Evolutionary conservation across 148 eudicot species (phyloP).

Genomic region (Persicaria maculosa): DNA sequence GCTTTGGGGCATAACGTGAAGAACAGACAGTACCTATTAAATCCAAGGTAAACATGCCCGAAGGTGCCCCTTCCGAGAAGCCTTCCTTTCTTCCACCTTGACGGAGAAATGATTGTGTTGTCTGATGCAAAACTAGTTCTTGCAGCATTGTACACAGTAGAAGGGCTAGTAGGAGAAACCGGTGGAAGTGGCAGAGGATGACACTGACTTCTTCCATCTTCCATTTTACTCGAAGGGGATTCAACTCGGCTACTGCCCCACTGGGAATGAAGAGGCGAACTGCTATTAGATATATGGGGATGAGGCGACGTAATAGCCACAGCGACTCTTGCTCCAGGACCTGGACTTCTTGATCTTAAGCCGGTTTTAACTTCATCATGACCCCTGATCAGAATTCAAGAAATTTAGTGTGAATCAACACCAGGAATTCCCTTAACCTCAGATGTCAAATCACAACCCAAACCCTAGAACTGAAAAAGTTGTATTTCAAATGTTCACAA

Average conservation of each 20-base stretch:
- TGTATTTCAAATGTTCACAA: background rate
- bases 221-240: slow-evolving; percentile 50
- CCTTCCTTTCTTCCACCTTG: slow-evolving; percentile 91
- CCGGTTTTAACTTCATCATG: slow-evolving; percentile 33
- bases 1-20: background rate
- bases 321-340: slow-evolving; percentile 44
- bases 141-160: slow-evolving; percentile 39
- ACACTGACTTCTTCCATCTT: slow-evolving; percentile 60
- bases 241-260: slow-evolving; percentile 39
- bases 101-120: slow-evolving; percentile 22
- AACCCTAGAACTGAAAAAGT: background rate
- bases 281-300: slow-evolving; percentile 13
- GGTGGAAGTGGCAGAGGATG: slow-evolving; percentile 94
- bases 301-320: slow-evolving; percentile 58
- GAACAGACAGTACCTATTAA: slow-evolving; percentile 51
- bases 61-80: slow-evolving; percentile 97
- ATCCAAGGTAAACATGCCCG: slow-evolving; percentile 95
- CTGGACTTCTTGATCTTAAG: slow-evolving; percentile 58
- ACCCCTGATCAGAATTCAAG: slow-evolving; percentile 30
- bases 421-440: slow-evolving; percentile 8
- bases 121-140: slow-evolving; percentile 39
- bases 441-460: background rate
- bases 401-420: slow-evolving; percentile 7
- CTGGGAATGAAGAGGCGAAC: slow-evolving; percentile 67
- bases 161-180: slow-evolving; percentile 64